Conservation (phyloP, 805 yeast species). For the Kluyveromyces siamensis region DNA sequence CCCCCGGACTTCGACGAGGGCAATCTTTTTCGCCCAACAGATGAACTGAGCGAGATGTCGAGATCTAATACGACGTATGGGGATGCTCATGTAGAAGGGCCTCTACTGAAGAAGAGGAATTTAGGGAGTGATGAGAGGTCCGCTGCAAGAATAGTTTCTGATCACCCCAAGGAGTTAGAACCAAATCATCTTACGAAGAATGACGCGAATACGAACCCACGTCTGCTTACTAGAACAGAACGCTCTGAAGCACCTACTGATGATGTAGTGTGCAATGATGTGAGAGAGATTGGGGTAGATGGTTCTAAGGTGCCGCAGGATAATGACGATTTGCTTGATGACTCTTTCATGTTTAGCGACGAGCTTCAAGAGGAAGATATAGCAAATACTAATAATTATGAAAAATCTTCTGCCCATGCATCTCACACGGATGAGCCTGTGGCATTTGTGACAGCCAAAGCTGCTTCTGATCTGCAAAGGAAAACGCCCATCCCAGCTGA, state of each 20-base stretch:
- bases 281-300: not conserved
- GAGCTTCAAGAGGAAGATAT: conserved; percentile 33
- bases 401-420: conserved; percentile 9
- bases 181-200: not conserved
- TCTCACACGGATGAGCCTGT: conserved; percentile 11
- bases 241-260: not conserved
- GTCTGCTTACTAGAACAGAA: not conserved
- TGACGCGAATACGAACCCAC: not conserved
- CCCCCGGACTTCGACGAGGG: conserved; percentile 39
- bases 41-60: conserved; percentile 25
- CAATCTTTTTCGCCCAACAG: conserved; percentile 31
- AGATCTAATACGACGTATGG: conserved; percentile 20
- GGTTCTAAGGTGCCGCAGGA: conserved; percentile 1
- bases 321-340: conserved; percentile 36
- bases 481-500: conserved; percentile 32
- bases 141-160: not conserved
- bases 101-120: conserved; percentile 15
- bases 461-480: conserved; percentile 47
- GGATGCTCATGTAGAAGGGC: conserved; percentile 4
- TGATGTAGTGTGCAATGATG: not conserved
- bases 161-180: not conserved
- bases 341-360: conserved; percentile 47
- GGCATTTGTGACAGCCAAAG: conserved; percentile 55
- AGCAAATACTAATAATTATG: conserved; percentile 26
- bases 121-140: not conserved